phyloP scores from a whole-genome alignment of 371 early-diverging fungal species.

The Mortierella sp. region DNA sequence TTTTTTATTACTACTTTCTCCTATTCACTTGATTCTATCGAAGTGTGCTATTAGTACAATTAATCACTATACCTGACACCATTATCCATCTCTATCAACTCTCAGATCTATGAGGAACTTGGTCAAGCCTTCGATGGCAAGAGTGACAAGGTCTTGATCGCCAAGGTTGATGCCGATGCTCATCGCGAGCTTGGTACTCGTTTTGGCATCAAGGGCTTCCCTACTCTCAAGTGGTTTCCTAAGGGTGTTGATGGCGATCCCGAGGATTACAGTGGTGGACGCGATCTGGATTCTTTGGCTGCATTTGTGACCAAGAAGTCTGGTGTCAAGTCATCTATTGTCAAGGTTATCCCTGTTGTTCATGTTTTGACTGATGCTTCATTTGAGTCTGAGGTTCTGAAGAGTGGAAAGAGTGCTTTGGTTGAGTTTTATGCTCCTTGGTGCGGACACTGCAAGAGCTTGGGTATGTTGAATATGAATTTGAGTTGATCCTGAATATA shows the following conservation, averaged over 20 bases:
- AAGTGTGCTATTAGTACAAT: background rate
- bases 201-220: conserved; percentile 87
- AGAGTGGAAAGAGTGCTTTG: conserved; percentile 62
- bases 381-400: conserved; percentile 55
- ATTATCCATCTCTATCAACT: background rate
- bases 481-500: background rate
- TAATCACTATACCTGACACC: background rate
- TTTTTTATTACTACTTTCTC: background rate
- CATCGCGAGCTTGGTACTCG: conserved; percentile 81
- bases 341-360: conserved; percentile 49
- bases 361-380: conserved; percentile 46
- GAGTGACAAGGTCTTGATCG: conserved; percentile 83
- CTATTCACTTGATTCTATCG: background rate
- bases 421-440: conserved; percentile 91
- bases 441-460: conserved; percentile 89
- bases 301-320: conserved; percentile 85
- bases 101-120: conserved; percentile 80
- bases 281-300: conserved; percentile 82
- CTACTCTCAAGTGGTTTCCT: conserved; percentile 95
- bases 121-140: conserved; percentile 79
- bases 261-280: conserved; percentile 86
- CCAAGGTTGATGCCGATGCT: conserved; percentile 92
- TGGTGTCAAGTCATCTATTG: conserved; percentile 55
- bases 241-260: conserved; percentile 79
- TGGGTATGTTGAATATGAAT: conserved; percentile 60